Percentiles rank a stretch among this genome's conserved stretches.
Conservation (phyloP, 2,329 filamentous ascomycete species). For the Plenodomus biglobosus region DNA sequence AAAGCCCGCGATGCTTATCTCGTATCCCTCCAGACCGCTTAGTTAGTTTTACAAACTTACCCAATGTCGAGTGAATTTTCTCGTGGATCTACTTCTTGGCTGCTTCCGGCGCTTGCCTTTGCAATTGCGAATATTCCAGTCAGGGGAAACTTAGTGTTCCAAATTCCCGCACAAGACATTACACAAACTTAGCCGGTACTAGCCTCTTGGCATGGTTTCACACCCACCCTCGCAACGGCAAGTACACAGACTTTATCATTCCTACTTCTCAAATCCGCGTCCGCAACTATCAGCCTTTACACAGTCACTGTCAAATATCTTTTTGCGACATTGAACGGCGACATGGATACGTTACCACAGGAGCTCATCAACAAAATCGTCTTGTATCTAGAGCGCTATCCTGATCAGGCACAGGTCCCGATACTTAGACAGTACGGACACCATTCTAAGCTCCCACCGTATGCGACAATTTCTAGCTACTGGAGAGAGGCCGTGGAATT, state of each 20-base stretch:
- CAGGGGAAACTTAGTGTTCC: too few species aligned
- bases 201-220: background rate
- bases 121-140: too few species aligned
- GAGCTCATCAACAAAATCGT: slow-evolving; percentile 4
- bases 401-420: background rate
- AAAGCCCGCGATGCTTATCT: too few species aligned
- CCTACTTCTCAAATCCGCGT: background rate
- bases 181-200: background rate
- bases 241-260: background rate
- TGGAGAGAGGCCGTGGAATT: slow-evolving; percentile 6
- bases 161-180: too few species aligned
- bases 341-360: background rate
- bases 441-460: background rate
- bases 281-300: too few species aligned
- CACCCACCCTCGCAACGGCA: background rate
- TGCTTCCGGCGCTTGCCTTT: too few species aligned
- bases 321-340: background rate
- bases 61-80: too few species aligned
- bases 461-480: slow-evolving; percentile 4
- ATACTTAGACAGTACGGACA: background rate
- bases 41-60: too few species aligned
- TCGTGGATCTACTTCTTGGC: too few species aligned
- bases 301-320: background rate
- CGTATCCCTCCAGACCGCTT: too few species aligned
- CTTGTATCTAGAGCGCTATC: slow-evolving; percentile 2